Conservation (phyloP, 2,329 filamentous ascomycete genomes). For the Pseudocercospora crystallina region DNA sequence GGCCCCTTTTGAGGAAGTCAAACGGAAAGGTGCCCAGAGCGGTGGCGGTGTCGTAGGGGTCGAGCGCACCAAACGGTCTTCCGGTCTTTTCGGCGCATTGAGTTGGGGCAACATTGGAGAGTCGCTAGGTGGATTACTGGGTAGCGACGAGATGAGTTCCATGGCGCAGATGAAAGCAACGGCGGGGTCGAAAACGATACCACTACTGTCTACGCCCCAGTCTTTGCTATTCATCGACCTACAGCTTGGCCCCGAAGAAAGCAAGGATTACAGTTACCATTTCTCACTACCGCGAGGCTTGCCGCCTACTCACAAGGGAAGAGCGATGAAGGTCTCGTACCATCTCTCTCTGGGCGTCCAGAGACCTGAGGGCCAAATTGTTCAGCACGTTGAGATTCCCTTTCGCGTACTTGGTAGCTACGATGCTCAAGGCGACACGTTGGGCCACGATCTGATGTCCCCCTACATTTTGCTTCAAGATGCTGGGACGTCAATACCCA, state of each 20-base stretch:
- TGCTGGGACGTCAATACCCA: constrained; percentile 59
- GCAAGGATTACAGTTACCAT: constrained; percentile 79
- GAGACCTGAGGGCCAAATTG: constrained; percentile 74
- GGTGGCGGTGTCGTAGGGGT: constrained; percentile 83
- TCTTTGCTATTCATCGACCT: constrained; percentile 95
- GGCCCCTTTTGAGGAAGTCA: constrained; percentile 89
- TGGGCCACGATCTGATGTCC: constrained; percentile 91
- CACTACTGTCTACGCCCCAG: constrained; percentile 90
- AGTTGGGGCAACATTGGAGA: constrained; percentile 87
- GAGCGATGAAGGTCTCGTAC: constrained; percentile 91
- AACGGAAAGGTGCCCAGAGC: constrained; percentile 83
- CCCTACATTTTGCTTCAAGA: constrained; percentile 89
- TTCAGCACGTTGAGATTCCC: constrained; percentile 87
- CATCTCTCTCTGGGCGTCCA: constrained; percentile 90
- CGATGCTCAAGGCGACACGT: constrained; percentile 80
- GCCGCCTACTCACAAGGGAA: constrained; percentile 87
- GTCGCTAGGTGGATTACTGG: constrained; percentile 84
- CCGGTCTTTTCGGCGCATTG: constrained; percentile 76
- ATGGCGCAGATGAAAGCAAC: constrained; percentile 94
- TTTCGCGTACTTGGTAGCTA: constrained; percentile 93
- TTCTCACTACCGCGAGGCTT: constrained; percentile 84
- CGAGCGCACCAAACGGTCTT: constrained; percentile 71
- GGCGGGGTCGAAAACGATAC: constrained; percentile 81
- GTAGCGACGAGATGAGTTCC: constrained; percentile 81
- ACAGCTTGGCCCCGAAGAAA: constrained; percentile 82